Evolutionary conservation across 148 eudicot species (phyloP), one percentile per base, ranked within the genome.

Genomic region (Fagopyrum tataricum): DNA sequence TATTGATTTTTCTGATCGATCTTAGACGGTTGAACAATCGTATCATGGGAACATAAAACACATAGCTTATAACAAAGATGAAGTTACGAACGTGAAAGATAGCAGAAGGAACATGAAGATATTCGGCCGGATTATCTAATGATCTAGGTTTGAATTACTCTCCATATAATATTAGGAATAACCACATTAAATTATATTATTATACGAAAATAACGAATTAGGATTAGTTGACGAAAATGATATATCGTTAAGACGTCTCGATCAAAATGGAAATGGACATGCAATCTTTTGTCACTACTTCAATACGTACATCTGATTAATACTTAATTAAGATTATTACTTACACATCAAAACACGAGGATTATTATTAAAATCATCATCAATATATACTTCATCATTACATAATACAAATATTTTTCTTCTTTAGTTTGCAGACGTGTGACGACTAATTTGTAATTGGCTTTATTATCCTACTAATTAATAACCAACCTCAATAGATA

Each of bases 231-330:
- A 39, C 2, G 10, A 64, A 64, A 37, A 37, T 13, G 42, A 64
- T 39, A 64, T 14, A 64, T 64, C 44, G 69, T 64, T 37, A 64
- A 64, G 69, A 64, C 8, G 69, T 64, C 69, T 64, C 10, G 6
- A 13, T 64, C 69, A 2, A 31, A 12, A 21, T 56, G 37, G 31
- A 56, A 13, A 23, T 53, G 21, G 21, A 53, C 59, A 53, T 7
- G 26, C 26, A 7, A 10, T 7, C 4, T n/a, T 55, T 55, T 55
- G 61, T 18, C 61, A n/a, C 61, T 55, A 55, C 11, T 20, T 55
- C 7, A 20, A 18, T 9, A 18, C 61, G 7, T 20, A 18, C 59
- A 18, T 23, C 59, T n/a, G 4, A 53, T 53, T 53, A 53, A 18
- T 53, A n/a, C 7, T 18, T 53, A 48, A 3, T 12, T 48, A 53